phyloP scores from a whole-genome alignment of 176 grass and related monocot genomes.

The Lolium multiflorum region DNA sequence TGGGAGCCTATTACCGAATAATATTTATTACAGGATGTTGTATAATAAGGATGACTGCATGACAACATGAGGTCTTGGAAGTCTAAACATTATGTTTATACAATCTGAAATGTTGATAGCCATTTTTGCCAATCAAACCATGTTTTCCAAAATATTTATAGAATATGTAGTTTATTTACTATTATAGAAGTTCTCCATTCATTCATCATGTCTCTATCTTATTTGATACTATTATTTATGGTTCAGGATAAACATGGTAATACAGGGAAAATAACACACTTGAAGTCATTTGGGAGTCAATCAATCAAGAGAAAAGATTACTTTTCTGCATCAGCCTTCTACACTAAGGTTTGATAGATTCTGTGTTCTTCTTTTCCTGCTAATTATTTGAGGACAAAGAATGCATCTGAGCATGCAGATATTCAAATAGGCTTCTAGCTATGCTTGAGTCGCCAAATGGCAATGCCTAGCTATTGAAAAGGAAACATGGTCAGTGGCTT shows the following conservation, averaged over 20 bases:
- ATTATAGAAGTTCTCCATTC: neutral
- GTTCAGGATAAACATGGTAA: neutral
- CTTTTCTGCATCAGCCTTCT: neutral
- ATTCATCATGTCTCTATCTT: neutral
- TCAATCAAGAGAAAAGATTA: neutral
- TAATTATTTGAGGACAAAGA: too few species aligned
- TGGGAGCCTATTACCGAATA: neutral
- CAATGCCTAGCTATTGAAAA: too few species aligned
- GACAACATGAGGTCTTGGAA: neutral
- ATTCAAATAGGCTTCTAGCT: too few species aligned
- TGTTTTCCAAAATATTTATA: constrained; percentile 1
- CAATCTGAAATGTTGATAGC: neutral
- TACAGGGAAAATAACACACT: neutral
- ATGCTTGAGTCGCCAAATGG: too few species aligned
- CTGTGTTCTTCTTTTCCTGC: neutral
- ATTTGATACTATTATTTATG: neutral
- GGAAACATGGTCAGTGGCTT: too few species aligned
- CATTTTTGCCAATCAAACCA: constrained; percentile 1
- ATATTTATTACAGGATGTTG: neutral
- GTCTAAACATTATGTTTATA: constrained; percentile 13
- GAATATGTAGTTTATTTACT: neutral
- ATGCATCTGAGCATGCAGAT: too few species aligned
- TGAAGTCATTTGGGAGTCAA: constrained; percentile 15
- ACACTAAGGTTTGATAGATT: neutral
- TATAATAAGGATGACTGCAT: neutral